Percentiles rank a stretch among this genome's conserved stretches.
These are phyloP conservation scores for Leishmania major DNA, from an alignment of 208 protist species.

Conservation along the genomic window DNA sequence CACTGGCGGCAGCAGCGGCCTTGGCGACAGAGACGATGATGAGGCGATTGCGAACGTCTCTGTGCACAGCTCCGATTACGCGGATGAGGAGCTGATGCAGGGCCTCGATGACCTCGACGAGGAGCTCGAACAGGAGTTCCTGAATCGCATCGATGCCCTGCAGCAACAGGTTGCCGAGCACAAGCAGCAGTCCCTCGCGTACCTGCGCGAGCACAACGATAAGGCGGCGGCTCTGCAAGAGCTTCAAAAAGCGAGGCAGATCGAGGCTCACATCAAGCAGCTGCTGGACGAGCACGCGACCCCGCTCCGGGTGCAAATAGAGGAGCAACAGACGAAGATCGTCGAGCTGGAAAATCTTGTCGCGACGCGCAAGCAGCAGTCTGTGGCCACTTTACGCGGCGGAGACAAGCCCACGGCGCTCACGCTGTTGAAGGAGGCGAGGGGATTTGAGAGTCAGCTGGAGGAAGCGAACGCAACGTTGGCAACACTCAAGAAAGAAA, in stretches of 20 bases:
- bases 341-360: slow-evolving; percentile 30
- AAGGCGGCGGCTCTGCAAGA: slow-evolving; percentile 29
- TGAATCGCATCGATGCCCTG: slow-evolving; percentile 25
- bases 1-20: background rate
- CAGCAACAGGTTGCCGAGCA: slow-evolving; percentile 23
- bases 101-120: slow-evolving; percentile 43
- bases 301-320: slow-evolving; percentile 33
- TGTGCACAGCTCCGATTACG: slow-evolving; percentile 45
- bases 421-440: slow-evolving; percentile 40
- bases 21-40: slow-evolving; percentile 15
- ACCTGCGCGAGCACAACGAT: slow-evolving; percentile 27
- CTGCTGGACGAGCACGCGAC: slow-evolving; percentile 27
- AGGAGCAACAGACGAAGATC: slow-evolving; percentile 25
- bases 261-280: slow-evolving; percentile 29
- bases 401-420: slow-evolving; percentile 44
- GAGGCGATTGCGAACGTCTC: slow-evolving; percentile 37
- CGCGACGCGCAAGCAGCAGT: slow-evolving; percentile 38
- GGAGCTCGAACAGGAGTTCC: slow-evolving; percentile 42
- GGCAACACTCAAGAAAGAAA: slow-evolving; percentile 17
- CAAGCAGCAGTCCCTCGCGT: slow-evolving; percentile 24
- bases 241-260: slow-evolving; percentile 30
- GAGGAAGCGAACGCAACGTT: slow-evolving; percentile 24
- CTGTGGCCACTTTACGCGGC: slow-evolving; percentile 23
- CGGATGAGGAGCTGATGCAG: slow-evolving; percentile 41
- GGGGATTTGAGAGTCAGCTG: slow-evolving; percentile 34